These are phyloP conservation scores for Saprolegnia parasitica DNA, from an alignment of 352 stramenopile species.

Conservation along the genomic window DNA sequence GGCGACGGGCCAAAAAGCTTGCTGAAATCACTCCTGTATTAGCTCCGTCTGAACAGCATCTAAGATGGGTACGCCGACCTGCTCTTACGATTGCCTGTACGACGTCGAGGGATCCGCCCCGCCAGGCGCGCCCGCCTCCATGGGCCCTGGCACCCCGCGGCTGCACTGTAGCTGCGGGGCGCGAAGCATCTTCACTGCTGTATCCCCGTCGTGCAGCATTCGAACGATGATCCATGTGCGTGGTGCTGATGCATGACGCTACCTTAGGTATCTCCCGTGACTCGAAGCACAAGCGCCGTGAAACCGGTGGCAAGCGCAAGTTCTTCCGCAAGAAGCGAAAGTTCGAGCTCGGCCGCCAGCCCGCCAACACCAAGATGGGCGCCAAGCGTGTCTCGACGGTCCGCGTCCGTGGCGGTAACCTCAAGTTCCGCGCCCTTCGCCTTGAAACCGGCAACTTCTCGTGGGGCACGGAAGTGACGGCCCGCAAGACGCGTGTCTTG, in stretches of 20 bases:
- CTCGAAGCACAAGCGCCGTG: constrained; percentile 98
- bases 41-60: constrained; percentile 32
- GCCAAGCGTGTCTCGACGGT: constrained; percentile 95
- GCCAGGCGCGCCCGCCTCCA: constrained; percentile 10
- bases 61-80: constrained; percentile 29
- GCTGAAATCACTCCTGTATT: constrained; percentile 29
- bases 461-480: constrained; percentile 97
- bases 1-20: neutral
- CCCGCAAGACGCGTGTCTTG: constrained; percentile 98
- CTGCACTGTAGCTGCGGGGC: neutral
- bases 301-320: constrained; percentile 98
- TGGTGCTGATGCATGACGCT: constrained; percentile 17
- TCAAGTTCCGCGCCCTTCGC: constrained; percentile 97
- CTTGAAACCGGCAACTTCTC: constrained; percentile 99
- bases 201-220: constrained; percentile 88
- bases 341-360: constrained; percentile 98
- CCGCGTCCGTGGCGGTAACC: constrained; percentile 95
- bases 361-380: constrained; percentile 98
- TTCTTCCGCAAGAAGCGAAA: constrained; percentile 99
- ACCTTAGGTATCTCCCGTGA: constrained; percentile 99
- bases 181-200: constrained; percentile 69
- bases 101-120: constrained; percentile 27
- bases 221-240: constrained; percentile 36
- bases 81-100: constrained; percentile 24
- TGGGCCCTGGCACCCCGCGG: neutral